Evolutionary conservation across 768 basidiomycete species (phyloP), one percentile per base, ranked within the genome.

Genomic region (Boletus subparvulus): DNA sequence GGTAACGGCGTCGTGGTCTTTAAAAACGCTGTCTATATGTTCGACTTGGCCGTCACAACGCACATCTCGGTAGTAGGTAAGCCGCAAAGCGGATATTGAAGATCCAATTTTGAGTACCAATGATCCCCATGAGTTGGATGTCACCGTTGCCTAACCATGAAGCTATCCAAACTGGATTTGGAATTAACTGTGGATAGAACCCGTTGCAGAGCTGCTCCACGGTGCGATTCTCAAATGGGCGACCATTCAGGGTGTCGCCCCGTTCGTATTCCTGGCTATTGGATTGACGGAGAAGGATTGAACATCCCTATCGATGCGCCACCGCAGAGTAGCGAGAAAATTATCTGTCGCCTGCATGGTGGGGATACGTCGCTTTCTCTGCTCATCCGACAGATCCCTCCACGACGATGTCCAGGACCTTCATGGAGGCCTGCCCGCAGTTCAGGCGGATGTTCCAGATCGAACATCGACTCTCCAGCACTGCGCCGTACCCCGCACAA

Each of bases 401-500:
- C 2, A 68, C 78, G 2, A 60, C 64, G 30, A 77, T 85, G 36
- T 58, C 76, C 0, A 75, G 69, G 17, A 78, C 77, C 17, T 61
- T 83, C 37, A 65, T 85, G 17, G 55, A 78, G 56, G 72, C 80
- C 42, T 69, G 71, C 32, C 62, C 71, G 40, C 58, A 71, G 16
- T 68, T 84, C 53, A 69, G 74, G 43, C 80, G 82, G 33, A 69
- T 75, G 9, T 80, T 85, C 66, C 78, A 80, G 21, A 66, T 89
- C 55, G 86, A 88, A 69, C 90, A 90, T 68, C 83, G 85, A 4
- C 78, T 84, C 52, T 80, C 80, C 40, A 73, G 78, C 8, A 64
- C 73, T 19, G 69, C 74, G 56, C 76, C 81, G 47, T 73, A 72
- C 67, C 55, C 67, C 44, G 63, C 75, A 24, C 70, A 71, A 4